Evolutionary conservation across 1,284 basidiomycete genomes (phyloP).

Genomic region (Irpex lacteus): DNA sequence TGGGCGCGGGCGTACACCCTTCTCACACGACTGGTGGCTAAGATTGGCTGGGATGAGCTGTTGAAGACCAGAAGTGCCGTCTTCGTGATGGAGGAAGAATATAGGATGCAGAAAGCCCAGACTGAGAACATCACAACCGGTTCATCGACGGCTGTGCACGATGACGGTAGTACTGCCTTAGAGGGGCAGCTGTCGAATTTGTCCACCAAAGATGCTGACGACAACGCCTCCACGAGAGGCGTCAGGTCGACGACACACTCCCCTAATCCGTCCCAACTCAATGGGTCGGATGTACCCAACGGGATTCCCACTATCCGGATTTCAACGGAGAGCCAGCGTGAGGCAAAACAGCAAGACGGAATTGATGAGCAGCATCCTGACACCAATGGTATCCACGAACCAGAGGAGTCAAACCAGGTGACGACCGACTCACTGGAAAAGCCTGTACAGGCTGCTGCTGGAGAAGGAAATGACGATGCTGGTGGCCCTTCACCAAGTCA

Average conservation of each 20-base stretch:
- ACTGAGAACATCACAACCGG: conserved; percentile 43
- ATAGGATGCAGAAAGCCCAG: conserved; percentile 84
- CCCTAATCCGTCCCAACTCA: conserved; percentile 13
- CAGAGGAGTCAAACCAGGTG: conserved; percentile 29
- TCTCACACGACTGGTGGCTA: conserved; percentile 84
- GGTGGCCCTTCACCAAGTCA: conserved; percentile 34
- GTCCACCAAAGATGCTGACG: conserved; percentile 46
- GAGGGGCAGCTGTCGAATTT: conserved; percentile 20
- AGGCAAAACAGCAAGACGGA: conserved; percentile 36
- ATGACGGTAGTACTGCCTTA: conserved; percentile 49
- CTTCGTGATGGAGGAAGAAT: conserved; percentile 99
- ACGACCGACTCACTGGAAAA: conserved; percentile 46
- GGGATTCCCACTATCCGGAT: conserved; percentile 87
- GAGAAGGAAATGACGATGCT: conserved; percentile 35
- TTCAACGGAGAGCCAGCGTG: conserved; percentile 76
- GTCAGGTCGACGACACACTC: conserved; percentile 35
- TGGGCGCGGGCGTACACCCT: conserved; percentile 95
- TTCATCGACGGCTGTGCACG: conserved; percentile 42
- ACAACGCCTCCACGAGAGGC: conserved; percentile 72
- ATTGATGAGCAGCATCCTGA: conserved; percentile 18
- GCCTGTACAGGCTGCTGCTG: conserved; percentile 60
- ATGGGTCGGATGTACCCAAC: conserved; percentile 22
- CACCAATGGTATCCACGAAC: conserved; percentile 21
- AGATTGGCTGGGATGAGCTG: conserved; percentile 98
- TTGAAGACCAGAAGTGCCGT: conserved; percentile 91